Evolutionary conservation across 2,329 filamentous ascomycete species (phyloP).

Genomic region (Clarireedia paspali): DNA sequence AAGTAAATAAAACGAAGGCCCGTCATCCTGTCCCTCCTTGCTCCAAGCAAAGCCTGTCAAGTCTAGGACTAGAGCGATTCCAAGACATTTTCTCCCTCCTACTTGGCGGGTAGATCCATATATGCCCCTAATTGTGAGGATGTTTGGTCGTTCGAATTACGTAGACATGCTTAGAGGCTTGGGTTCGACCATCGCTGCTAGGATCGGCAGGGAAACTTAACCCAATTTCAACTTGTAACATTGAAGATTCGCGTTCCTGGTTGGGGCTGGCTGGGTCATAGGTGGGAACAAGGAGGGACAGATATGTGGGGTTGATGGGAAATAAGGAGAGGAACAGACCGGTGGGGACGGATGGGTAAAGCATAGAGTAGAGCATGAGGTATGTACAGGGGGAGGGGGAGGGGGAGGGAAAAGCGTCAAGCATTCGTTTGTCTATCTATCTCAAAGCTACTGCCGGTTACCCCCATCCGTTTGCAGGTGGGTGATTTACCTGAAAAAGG

Average conservation of each 20-base stretch:
- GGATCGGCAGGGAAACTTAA: neutral
- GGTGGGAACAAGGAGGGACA: neutral
- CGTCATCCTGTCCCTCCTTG: too few relatives aligned
- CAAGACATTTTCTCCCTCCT: neutral
- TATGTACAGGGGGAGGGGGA: too few relatives aligned
- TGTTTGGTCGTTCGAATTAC: slow-evolving; percentile 2
- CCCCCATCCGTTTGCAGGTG: too few relatives aligned
- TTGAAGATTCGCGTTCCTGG: neutral
- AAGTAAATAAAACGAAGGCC: neutral
- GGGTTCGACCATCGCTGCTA: neutral
- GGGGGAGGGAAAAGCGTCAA: too few relatives aligned
- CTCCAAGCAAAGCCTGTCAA: too few relatives aligned
- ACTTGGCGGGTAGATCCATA: neutral
- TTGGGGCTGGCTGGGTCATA: neutral
- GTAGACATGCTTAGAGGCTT: neutral
- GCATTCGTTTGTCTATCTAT: too few relatives aligned
- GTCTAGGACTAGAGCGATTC: neutral
- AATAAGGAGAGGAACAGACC: neutral
- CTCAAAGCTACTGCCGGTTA: too few relatives aligned
- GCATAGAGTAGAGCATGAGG: too few relatives aligned
- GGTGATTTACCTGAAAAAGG: too few relatives aligned
- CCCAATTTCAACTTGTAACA: slow-evolving; percentile 5
- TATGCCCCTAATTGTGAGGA: neutral
- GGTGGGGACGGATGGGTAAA: too few relatives aligned
- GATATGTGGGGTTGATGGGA: neutral